Evolutionary conservation across 139 green algal genomes (phyloP).

Genomic region (Asterochloris sp.): DNA sequence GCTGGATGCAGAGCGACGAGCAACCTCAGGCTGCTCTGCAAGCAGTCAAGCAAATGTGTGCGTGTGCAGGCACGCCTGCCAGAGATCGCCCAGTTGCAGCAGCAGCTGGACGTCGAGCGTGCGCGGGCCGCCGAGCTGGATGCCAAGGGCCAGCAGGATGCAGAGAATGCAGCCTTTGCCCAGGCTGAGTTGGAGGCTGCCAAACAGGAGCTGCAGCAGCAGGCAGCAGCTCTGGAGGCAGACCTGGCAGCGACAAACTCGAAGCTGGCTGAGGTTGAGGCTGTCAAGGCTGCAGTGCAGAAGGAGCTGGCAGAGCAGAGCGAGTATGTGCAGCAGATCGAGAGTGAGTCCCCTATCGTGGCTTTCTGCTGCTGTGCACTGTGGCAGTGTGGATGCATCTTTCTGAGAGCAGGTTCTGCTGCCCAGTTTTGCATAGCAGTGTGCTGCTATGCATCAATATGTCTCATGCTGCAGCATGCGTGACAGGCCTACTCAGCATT

Average conservation of each 20-base stretch:
- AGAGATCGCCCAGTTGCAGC: conserved; percentile 53
- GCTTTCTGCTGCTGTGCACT: too few relatives aligned
- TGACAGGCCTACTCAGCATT: too few relatives aligned
- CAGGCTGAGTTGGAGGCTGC: not conserved
- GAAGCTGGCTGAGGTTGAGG: not conserved
- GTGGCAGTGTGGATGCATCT: too few relatives aligned
- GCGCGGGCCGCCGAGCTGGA: conserved; percentile 17
- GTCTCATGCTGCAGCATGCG: too few relatives aligned
- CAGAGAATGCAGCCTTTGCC: not conserved
- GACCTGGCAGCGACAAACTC: not conserved
- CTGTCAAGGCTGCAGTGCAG: not conserved
- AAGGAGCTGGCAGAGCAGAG: conserved; percentile 9
- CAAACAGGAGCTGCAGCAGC: conserved; percentile 7
- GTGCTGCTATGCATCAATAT: too few relatives aligned
- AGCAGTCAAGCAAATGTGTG: too few relatives aligned
- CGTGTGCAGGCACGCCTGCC: conserved; percentile 44
- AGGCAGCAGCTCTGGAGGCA: conserved; percentile 8
- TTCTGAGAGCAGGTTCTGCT: too few relatives aligned
- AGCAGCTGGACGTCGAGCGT: conserved; percentile 25
- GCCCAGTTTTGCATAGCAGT: too few relatives aligned
- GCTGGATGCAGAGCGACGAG: too few relatives aligned
- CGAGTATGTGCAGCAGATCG: conserved; percentile 22
- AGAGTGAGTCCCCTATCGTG: not conserved
- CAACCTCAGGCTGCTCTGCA: too few relatives aligned
- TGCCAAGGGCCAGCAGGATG: conserved; percentile 6